These are phyloP conservation scores for Candida ficus DNA, from an alignment of 805 yeast genomes.

Conservation along the genomic window DNA sequence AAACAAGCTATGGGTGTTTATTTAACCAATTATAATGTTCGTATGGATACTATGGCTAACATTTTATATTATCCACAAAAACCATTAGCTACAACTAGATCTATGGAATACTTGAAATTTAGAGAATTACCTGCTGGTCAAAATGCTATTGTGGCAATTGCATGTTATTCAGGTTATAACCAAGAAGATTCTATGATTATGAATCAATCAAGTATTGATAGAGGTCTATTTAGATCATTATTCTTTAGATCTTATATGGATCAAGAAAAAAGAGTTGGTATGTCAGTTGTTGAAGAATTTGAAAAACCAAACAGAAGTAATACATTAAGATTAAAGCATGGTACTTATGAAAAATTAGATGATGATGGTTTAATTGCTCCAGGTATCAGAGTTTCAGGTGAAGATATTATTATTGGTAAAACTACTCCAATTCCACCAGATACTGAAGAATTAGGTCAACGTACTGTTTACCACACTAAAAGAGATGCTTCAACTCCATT, in stretches of 20 bases:
- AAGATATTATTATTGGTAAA: constrained; percentile 96
- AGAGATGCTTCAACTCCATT: constrained; percentile 98
- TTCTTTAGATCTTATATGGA: constrained; percentile 98
- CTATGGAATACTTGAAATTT: constrained; percentile 96
- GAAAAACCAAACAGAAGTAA: constrained; percentile 95
- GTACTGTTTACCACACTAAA: constrained; percentile 97
- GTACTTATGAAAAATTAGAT: constrained; percentile 96
- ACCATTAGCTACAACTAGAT: constrained; percentile 95
- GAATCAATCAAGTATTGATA: constrained; percentile 96
- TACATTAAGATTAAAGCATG: constrained; percentile 93
- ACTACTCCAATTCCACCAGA: constrained; percentile 99
- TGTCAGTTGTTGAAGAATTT: constrained; percentile 96
- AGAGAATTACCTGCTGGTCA: constrained; percentile 99
- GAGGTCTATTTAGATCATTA: constrained; percentile 92
- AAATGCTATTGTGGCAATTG: constrained; percentile 96
- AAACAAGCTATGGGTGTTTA: constrained; percentile 99
- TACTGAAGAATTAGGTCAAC: constrained; percentile 96
- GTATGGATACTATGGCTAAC: constrained; percentile 99
- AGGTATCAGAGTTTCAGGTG: constrained; percentile 98
- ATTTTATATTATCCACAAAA: constrained; percentile 96
- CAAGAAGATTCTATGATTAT: constrained; percentile 99
- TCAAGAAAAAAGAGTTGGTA: constrained; percentile 97
- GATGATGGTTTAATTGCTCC: constrained; percentile 98
- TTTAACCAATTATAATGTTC: constrained; percentile 87
- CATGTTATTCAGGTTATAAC: constrained; percentile 97